phyloP scores from a whole-genome alignment of 805 yeast genomes.

The Helenozyma rhizophorensis region DNA sequence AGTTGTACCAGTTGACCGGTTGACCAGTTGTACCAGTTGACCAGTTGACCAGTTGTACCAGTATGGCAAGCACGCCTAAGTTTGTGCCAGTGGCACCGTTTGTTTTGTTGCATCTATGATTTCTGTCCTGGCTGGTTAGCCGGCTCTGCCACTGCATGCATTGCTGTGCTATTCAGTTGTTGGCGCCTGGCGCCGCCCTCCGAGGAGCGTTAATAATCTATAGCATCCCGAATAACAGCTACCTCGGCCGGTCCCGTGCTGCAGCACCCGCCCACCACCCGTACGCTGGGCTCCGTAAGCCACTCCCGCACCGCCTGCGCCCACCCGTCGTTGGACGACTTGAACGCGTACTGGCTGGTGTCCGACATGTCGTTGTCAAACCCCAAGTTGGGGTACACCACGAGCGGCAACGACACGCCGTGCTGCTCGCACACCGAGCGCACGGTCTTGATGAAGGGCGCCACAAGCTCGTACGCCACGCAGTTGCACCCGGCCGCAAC shows the following conservation, averaged over 20 bases:
- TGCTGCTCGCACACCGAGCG: constrained; percentile 9
- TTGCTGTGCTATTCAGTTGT: too few species aligned
- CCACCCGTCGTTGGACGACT: constrained; percentile 29
- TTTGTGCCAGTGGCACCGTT: too few species aligned
- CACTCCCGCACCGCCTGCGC: constrained; percentile 35
- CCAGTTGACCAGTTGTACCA: too few species aligned
- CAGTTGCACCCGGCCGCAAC: constrained; percentile 69
- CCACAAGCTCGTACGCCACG: constrained; percentile 43
- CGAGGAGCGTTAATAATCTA: neutral
- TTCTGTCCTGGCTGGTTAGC: too few species aligned
- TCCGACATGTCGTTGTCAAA: constrained; percentile 52
- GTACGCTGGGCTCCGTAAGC: constrained; percentile 37
- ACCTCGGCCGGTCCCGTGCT: constrained; percentile 55
- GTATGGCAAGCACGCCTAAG: too few species aligned
- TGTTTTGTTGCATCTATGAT: too few species aligned
- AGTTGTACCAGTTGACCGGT: too few species aligned
- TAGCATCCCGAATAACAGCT: constrained; percentile 8
- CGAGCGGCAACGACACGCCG: constrained; percentile 30
- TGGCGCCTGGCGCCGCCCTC: too few species aligned
- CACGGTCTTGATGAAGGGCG: constrained; percentile 35
- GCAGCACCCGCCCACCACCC: constrained; percentile 71
- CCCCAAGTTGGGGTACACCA: constrained; percentile 76
- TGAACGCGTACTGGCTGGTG: constrained; percentile 23
- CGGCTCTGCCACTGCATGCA: too few species aligned
- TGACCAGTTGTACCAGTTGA: too few species aligned